Percentiles rank a stretch among this genome's conserved stretches.
These are phyloP conservation scores for Orbilia ellipsospora DNA, from an alignment of 2,329 filamentous ascomycete species.

Conservation along the genomic window DNA sequence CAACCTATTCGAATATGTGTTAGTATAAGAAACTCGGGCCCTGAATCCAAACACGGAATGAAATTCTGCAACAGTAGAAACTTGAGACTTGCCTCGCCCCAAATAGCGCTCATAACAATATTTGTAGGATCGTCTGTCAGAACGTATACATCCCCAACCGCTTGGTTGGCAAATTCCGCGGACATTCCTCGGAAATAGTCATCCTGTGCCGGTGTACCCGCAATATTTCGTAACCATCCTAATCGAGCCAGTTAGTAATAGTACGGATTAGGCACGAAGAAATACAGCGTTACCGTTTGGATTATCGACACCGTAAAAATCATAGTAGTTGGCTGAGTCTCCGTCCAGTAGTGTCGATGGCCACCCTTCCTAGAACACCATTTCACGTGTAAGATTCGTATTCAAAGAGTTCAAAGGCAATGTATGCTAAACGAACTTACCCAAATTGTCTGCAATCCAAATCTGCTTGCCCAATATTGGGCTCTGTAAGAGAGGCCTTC, in stretches of 20 bases:
- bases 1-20: not conserved
- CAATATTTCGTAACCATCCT: slow-evolving; percentile 11
- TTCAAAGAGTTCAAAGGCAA: no score
- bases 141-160: slow-evolving; percentile 29
- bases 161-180: slow-evolving; percentile 25
- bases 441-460: no score
- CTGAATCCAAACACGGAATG: no score
- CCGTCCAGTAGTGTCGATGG: slow-evolving; percentile 23
- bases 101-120: slow-evolving; percentile 31
- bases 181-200: slow-evolving; percentile 41
- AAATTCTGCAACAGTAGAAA: no score
- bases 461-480: not conserved
- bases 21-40: no score
- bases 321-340: slow-evolving; percentile 21
- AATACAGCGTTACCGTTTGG: not conserved
- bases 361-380: slow-evolving; percentile 22
- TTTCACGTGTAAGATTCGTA: no score
- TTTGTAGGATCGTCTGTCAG: slow-evolving; percentile 38
- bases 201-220: slow-evolving; percentile 16
- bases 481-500: slow-evolving; percentile 29
- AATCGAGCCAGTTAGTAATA: no score
- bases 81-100: slow-evolving; percentile 5
- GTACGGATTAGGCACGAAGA: no score
- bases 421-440: not conserved
- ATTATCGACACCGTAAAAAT: slow-evolving; percentile 38